Conservation (phyloP, 2,329 filamentous ascomycete genomes). For the Venturiaceae sp. region DNA sequence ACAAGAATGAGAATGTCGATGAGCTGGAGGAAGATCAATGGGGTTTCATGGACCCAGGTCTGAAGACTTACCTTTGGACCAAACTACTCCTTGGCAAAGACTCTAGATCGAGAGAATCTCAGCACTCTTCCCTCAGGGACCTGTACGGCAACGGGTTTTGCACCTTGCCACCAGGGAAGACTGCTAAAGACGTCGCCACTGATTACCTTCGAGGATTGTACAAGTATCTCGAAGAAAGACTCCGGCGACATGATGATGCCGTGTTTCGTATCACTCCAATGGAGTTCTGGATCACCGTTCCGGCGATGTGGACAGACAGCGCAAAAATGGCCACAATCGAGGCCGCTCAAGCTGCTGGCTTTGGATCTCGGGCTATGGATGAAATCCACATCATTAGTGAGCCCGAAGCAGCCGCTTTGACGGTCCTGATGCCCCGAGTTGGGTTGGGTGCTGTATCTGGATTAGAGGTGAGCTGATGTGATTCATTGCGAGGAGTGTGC, state of each 20-base stretch:
- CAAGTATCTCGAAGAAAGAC: background rate
- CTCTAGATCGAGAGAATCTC: background rate
- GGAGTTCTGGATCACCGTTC: conserved; percentile 17
- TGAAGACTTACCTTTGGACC: background rate
- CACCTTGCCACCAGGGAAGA: background rate
- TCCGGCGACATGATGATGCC: background rate
- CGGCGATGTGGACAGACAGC: conserved; percentile 16
- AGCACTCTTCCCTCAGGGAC: background rate
- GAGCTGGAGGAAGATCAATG: too few relatives aligned
- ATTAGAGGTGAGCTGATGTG: too few relatives aligned
- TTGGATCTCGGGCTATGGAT: conserved; percentile 13
- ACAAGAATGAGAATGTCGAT: background rate
- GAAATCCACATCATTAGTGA: conserved; percentile 16
- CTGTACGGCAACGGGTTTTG: background rate
- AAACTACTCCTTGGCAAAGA: background rate
- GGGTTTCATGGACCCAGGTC: background rate
- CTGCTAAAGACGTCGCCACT: background rate
- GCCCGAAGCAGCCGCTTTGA: conserved; percentile 14
- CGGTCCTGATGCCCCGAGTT: background rate
- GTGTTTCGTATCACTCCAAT: background rate
- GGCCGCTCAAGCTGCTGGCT: conserved; percentile 14
- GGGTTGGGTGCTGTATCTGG: too few relatives aligned
- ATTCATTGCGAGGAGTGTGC: too few relatives aligned
- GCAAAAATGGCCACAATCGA: conserved; percentile 13
- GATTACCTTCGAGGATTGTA: background rate